Evolutionary conservation across 2,329 filamentous ascomycete species (phyloP), one percentile per base, ranked within the genome.

Genomic region (Colletotrichum ledebouriae): DNA sequence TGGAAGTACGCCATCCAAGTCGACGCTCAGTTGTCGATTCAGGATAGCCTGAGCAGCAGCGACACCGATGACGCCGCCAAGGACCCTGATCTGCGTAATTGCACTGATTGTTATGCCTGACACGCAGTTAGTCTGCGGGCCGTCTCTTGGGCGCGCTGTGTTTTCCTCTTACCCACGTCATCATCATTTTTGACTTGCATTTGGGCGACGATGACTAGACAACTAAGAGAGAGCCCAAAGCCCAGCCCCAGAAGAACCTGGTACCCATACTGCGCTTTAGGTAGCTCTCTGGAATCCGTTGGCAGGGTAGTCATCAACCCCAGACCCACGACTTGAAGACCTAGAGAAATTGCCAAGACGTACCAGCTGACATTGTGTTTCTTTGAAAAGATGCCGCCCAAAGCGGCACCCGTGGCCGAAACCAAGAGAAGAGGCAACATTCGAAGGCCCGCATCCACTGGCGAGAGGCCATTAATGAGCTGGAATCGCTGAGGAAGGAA

Each of bases 221-320:
- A 76, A 34, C 73, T 73, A 42, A 78, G 76, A 13, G 69, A 73
- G 52, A 80, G 70, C 4, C 79, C 80, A 60, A 81, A 79, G 1
- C 79, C 78, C n/a, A 78, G 73, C 9, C 78, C 80, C 72, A 81
- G 76, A 10, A 82, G 67, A 3, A 74, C 75, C 59, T 81, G 73
- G 44, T 76, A 81, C 2, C 76, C 77, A 60, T 79, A 80, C 46
- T 77, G 73, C 3, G 71, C 34, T 39, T 39, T 12, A 39, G 34
- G 34, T 13, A 39, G 5, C 34, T 39, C 34, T 13, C 34, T 39
- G 6, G 34, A 39, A 39, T 3, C 34, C 34, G 34, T 39, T 39
- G 34, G 34, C 3, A 39, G 34, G 12, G 76, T 74, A 37, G 73
- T 75, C 11, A 76, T 73, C 3, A 81, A 71, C 2, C 78, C 78